Percentiles rank a stretch among this genome's conserved stretches.
Evolutionary conservation across 345 rosid species (phyloP).

Genomic region (Bruguiera gymnorhiza): DNA sequence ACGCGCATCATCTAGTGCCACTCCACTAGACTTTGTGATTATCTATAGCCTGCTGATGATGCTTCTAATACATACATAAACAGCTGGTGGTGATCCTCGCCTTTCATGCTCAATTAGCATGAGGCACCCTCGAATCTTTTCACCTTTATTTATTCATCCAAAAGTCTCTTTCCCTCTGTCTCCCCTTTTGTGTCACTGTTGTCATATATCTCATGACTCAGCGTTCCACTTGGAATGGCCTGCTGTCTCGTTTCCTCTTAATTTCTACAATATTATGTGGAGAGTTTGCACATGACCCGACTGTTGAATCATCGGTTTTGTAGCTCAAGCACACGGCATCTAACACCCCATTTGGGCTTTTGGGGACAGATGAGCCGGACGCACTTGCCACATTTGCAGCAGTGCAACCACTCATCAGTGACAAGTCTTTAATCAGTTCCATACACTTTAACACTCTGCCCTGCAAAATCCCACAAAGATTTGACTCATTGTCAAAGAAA

Average conservation of each 20-base stretch:
- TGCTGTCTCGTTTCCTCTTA: slow-evolving; percentile 45
- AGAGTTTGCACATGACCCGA: slow-evolving; percentile 44
- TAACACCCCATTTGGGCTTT: slow-evolving; percentile 65
- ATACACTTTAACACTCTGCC: slow-evolving; percentile 47
- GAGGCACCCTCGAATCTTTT: background rate
- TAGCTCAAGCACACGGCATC: slow-evolving; percentile 71
- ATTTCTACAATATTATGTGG: slow-evolving; percentile 29
- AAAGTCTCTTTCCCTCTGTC: background rate
- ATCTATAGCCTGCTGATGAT: background rate
- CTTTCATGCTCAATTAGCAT: background rate
- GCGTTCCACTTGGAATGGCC: slow-evolving; percentile 8
- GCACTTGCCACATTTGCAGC: slow-evolving; percentile 16
- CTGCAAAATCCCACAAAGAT: slow-evolving; percentile 29
- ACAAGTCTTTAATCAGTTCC: slow-evolving; percentile 33
- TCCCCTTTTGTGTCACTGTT: background rate
- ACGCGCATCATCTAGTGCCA: background rate
- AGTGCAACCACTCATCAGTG: slow-evolving; percentile 23
- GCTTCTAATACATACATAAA: background rate
- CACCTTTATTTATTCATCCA: slow-evolving; percentile 2
- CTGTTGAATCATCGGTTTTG: slow-evolving; percentile 43
- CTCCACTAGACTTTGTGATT: too few species aligned
- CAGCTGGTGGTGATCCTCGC: background rate
- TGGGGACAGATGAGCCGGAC: slow-evolving; percentile 36
- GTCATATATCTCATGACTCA: slow-evolving; percentile 1
- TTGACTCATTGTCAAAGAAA: background rate